These are phyloP conservation scores for Eutrema salsugineum DNA, from an alignment of 441 rosid species.

Conservation along the genomic window DNA sequence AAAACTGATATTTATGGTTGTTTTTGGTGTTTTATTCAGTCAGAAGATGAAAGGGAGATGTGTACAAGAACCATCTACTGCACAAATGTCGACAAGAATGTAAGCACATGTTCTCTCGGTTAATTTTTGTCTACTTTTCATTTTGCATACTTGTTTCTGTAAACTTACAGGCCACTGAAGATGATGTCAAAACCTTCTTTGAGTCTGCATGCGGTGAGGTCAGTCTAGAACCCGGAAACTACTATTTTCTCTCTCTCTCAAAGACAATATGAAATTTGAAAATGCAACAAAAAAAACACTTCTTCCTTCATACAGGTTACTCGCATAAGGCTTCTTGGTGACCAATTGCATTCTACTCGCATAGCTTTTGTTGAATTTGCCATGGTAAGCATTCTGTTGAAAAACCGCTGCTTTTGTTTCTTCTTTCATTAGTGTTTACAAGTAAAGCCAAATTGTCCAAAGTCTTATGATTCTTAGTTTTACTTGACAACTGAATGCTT, in stretches of 20 bases:
- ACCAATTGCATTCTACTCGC: constrained; percentile 54
- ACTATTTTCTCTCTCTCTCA: background rate
- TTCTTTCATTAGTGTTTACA: background rate
- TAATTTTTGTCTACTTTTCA: background rate
- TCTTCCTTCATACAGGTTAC: constrained; percentile 39
- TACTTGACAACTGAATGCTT: too few species aligned
- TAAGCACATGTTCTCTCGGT: background rate
- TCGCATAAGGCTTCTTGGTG: constrained; percentile 58
- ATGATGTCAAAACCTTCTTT: constrained; percentile 45
- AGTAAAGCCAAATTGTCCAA: too few species aligned
- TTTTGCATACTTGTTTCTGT: background rate
- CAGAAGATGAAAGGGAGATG: constrained; percentile 66
- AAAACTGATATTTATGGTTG: background rate
- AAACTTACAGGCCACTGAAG: constrained; percentile 42
- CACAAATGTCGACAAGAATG: constrained; percentile 61
- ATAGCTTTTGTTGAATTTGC: constrained; percentile 68
- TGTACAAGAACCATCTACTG: constrained; percentile 59
- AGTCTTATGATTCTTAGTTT: too few species aligned
- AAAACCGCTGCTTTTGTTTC: background rate
- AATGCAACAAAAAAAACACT: background rate
- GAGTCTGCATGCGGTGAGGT: constrained; percentile 55
- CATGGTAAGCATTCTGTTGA: constrained; percentile 29
- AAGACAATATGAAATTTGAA: background rate
- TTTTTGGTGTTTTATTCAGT: constrained; percentile 34
- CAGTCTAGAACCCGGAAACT: background rate